Percentiles rank a stretch among this genome's conserved stretches.
These are phyloP conservation scores for Nicotiana sylvestris DNA, from an alignment of 257 asterid species.

Conservation along the genomic window DNA sequence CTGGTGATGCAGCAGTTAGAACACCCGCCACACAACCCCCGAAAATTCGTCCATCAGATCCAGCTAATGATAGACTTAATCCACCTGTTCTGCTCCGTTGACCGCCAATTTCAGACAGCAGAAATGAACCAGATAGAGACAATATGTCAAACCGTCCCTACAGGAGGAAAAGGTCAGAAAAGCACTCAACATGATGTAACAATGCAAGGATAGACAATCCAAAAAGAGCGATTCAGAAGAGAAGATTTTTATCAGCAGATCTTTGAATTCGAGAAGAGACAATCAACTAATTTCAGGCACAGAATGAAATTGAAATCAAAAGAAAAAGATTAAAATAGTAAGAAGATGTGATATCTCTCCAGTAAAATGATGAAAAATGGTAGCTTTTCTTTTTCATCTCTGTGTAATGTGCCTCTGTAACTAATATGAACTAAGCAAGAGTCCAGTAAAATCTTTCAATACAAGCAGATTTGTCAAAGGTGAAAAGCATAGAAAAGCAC, in stretches of 20 bases:
- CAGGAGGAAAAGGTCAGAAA: neutral
- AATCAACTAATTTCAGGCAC: neutral
- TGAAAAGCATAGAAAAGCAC: neutral
- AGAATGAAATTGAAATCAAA: neutral
- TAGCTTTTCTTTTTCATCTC: neutral
- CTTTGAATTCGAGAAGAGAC: neutral
- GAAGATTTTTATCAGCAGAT: neutral
- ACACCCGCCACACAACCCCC: conserved; percentile 71
- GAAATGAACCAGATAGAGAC: conserved; percentile 58
- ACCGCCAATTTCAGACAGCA: conserved; percentile 46
- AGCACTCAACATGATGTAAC: neutral
- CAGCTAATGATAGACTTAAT: conserved; percentile 49
- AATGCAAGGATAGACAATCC: neutral
- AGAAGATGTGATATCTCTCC: neutral
- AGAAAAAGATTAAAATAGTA: neutral
- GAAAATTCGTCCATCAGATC: conserved; percentile 61
- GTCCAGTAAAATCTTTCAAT: neutral
- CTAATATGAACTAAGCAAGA: neutral
- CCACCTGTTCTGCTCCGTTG: conserved; percentile 56
- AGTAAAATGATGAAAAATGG: neutral
- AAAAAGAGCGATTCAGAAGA: neutral
- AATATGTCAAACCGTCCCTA: conserved; percentile 55
- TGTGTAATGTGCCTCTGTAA: neutral
- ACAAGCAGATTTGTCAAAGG: neutral
- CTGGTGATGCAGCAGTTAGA: conserved; percentile 52